Evolutionary conservation across 495 filamentous ascomycete species (phyloP), one percentile per base, ranked within the genome.

Genomic region (Jackrogersella multiformis): DNA sequence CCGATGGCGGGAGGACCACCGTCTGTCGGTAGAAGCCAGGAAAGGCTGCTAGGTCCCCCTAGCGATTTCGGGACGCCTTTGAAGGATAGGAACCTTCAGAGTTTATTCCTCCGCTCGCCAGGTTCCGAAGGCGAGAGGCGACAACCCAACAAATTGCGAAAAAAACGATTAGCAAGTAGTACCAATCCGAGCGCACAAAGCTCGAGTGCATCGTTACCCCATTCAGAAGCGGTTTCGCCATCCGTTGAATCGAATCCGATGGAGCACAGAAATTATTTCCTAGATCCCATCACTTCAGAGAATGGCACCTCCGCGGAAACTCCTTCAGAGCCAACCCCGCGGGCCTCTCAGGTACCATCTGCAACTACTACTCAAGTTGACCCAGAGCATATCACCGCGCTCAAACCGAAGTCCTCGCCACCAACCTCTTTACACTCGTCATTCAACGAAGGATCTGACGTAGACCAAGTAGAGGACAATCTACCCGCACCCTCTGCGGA

Each of bases 161-260:
- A 97, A 78, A 94, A 90, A 78, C 85, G 89, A 36, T 80, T 90
- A 24, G 87, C 88, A 1, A 87, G 88, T 15, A 91, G 89, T 69
- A 81, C 87, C 15, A 92, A 91, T 66, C 87, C 85, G 26, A 96
- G 93, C 68, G 92, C 94, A 0, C 91, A 96, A 61, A 95, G 92
- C 61, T 97, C 94, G 5, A 88, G 87, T 5, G 84, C 88, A 1
- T 96, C 93, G 2, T 78, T 97, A 13, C 81, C 85, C 28, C 80
- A 78, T 28, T 78, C 76, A 5, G 64, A 74, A 42, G 68, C 76
- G 5, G 71, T 73, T 0, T 79, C 81, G 16, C 78, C 81, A 21
- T 75, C 46, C 21, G 55, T 60, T 8, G 82, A 79, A 55, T 49
- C 64, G 28, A 79, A 81, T 34, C 76, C 79, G 13, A 68, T 79